Conservation (phyloP, 441 rosid species). For the Euphorbia schlechtendalii region DNA sequence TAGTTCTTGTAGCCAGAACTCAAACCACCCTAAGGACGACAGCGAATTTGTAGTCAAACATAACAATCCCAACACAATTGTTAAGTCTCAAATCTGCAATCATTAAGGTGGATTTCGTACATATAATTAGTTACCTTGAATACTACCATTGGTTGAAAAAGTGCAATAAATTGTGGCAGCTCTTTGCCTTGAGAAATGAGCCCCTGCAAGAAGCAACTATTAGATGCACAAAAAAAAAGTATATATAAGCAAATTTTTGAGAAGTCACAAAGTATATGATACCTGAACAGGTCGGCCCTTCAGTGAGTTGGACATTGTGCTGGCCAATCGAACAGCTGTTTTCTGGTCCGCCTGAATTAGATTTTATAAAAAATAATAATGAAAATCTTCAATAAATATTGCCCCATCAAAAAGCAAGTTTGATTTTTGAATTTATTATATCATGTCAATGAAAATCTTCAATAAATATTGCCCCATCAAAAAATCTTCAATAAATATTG, state of each 20-base stretch:
- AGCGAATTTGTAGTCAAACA: constrained; percentile 12
- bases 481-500: no score
- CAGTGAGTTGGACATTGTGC: constrained; percentile 67
- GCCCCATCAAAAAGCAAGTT: no score
- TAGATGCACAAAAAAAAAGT: constrained; percentile 26
- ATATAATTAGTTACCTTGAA: constrained; percentile 63
- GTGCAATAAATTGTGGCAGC: constrained; percentile 89
- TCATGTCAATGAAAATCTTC: no score
- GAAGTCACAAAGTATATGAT: constrained; percentile 17
- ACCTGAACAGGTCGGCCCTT: constrained; percentile 98
- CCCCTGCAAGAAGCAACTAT: constrained; percentile 54
- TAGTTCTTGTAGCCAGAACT: constrained; percentile 75
- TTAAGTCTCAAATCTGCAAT: constrained; percentile 11
- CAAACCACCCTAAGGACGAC: constrained; percentile 79
- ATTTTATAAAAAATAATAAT: constrained; percentile 7
- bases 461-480: no score
- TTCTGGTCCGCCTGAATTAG: constrained; percentile 74
- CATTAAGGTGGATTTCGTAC: constrained; percentile 4
- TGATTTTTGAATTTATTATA: no score
- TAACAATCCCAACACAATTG: constrained; percentile 9
- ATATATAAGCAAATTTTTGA: no score
- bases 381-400: not conserved
- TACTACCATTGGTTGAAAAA: constrained; percentile 89
- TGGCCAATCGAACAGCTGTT: constrained; percentile 71
- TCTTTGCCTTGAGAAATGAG: constrained; percentile 88